Conservation (phyloP, 441 rosid genomes). For the Populus hybrid region DNA sequence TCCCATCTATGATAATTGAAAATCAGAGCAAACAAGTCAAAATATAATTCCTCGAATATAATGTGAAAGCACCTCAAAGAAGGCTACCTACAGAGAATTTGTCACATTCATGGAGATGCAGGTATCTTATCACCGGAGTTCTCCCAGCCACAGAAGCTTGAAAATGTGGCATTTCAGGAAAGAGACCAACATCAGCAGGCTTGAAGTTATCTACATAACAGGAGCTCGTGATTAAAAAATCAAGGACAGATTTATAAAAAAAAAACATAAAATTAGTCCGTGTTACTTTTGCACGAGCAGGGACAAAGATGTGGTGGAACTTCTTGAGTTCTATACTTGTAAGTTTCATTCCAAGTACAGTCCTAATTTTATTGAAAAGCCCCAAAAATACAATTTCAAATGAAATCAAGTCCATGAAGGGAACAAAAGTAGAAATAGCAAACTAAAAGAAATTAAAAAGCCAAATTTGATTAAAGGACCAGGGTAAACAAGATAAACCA, state of each 20-base stretch:
- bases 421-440: neutral
- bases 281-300: neutral
- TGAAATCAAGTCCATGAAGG: neutral
- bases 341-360: no score
- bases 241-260: neutral
- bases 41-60: neutral
- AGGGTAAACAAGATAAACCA: neutral
- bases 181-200: constrained; percentile 59
- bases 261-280: neutral
- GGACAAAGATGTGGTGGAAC: neutral
- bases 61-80: neutral
- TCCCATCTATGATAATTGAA: constrained; percentile 55
- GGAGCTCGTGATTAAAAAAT: neutral
- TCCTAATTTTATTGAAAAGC: neutral
- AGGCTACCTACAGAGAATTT: constrained; percentile 59
- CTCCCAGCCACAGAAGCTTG: constrained; percentile 3
- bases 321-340: neutral
- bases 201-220: constrained; percentile 47
- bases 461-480: neutral
- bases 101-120: constrained; percentile 50
- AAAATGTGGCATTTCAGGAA: constrained; percentile 50
- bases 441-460: neutral
- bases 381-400: neutral
- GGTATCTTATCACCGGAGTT: constrained; percentile 52
- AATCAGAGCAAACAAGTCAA: neutral